A percentile compares a stretch with the other conserved stretches of the same genome.
Evolutionary conservation across 352 stramenopile genomes (phyloP).

Genomic region (Pythium aristosporum): DNA sequence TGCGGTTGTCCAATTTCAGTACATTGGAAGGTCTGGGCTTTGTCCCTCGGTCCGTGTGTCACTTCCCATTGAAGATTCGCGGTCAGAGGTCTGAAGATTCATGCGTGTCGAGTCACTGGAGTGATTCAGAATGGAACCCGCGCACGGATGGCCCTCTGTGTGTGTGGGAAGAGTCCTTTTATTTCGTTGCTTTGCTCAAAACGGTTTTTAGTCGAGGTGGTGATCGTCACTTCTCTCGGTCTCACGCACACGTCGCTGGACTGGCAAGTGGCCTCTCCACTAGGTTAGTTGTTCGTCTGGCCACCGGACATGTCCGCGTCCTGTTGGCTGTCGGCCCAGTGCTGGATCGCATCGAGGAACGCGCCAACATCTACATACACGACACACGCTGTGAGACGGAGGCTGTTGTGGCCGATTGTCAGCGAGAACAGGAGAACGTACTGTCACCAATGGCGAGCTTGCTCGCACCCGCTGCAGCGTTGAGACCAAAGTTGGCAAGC

Average conservation of each 20-base stretch:
- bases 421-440: slow-evolving; percentile 27
- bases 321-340: slow-evolving; percentile 64
- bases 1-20: slow-evolving; percentile 6
- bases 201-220: slow-evolving; percentile 1
- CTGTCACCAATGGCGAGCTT: slow-evolving; percentile 85
- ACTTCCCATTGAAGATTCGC: slow-evolving; percentile 20
- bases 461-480: slow-evolving; percentile 66
- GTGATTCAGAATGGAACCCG: slow-evolving; percentile 1
- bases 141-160: neutral
- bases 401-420: too few relatives aligned
- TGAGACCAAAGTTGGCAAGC: slow-evolving; percentile 88
- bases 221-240: neutral
- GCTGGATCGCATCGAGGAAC: slow-evolving; percentile 74
- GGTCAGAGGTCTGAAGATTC: slow-evolving; percentile 15
- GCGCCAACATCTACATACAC: slow-evolving; percentile 48
- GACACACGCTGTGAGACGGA: neutral
- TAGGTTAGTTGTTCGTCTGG: slow-evolving; percentile 10
- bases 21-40: neutral
- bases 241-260: neutral
- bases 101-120: neutral
- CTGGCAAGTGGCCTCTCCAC: neutral
- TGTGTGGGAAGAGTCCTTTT: neutral
- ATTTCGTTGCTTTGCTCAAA: slow-evolving; percentile 1
- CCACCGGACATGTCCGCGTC: slow-evolving; percentile 37
- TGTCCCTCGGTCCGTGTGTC: slow-evolving; percentile 21